phyloP scores from a whole-genome alignment of 116 monocot species.

The Zostera marina region DNA sequence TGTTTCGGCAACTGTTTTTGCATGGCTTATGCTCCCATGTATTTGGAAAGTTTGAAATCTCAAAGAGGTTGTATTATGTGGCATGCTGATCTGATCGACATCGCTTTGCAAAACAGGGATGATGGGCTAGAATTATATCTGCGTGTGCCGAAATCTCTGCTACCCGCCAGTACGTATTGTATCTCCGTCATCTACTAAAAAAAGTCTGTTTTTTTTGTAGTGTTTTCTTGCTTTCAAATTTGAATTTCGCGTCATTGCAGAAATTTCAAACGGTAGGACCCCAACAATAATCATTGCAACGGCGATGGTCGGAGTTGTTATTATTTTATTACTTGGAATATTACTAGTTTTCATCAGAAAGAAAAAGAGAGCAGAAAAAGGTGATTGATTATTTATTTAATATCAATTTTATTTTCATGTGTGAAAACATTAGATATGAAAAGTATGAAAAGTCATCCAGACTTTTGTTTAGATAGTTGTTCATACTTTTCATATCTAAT shows the following conservation, averaged over 20 bases:
- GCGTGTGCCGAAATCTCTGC: background rate
- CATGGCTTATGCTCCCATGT: constrained; percentile 4
- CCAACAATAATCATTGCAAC: background rate
- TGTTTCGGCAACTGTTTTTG: constrained; percentile 16
- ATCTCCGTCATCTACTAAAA: no score
- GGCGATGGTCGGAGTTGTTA: background rate
- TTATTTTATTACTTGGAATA: no score
- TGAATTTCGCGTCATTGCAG: no score
- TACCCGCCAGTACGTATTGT: background rate
- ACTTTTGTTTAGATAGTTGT: no score
- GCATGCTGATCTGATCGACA: constrained; percentile 11
- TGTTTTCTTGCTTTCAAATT: no score
- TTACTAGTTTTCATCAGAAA: no score
- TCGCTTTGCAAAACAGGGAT: background rate
- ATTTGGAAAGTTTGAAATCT: background rate
- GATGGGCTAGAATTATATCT: constrained; percentile 9
- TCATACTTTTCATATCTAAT: no score
- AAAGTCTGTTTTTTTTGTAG: background rate
- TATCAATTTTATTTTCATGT: no score
- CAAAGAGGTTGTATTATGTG: constrained; percentile 19
- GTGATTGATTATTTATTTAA: no score
- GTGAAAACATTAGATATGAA: no score
- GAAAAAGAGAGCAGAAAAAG: background rate
- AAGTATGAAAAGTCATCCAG: no score
- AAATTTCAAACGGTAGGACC: no score